phyloP scores from a whole-genome alignment of 2,329 filamentous ascomycete genomes.

The Verticillium zaregamsianum region DNA sequence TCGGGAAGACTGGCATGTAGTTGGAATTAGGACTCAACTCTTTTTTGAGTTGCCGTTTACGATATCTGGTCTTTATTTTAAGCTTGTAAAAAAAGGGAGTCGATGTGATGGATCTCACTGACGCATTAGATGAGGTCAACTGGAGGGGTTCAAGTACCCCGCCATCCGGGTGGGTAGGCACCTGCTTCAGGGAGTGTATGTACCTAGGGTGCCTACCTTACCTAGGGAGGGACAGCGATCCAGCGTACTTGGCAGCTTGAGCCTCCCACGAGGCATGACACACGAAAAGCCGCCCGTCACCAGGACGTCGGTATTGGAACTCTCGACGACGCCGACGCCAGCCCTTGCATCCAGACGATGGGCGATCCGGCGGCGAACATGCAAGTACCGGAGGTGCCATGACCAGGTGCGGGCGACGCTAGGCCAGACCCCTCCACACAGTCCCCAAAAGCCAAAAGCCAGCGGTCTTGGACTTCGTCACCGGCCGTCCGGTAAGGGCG shows the following conservation, averaged over 20 bases:
- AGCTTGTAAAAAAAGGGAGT: background rate
- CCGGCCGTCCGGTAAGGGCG: conserved; percentile 8
- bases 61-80: background rate
- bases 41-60: background rate
- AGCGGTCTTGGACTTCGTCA: conserved; percentile 11
- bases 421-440: background rate
- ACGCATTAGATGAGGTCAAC: background rate
- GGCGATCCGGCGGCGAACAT: background rate
- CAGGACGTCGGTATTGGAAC: background rate
- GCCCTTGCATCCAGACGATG: background rate
- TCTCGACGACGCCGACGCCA: background rate
- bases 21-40: background rate
- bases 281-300: background rate
- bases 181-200: too few species aligned
- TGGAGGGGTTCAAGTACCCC: background rate
- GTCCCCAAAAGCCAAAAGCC: conserved; percentile 2
- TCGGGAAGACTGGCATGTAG: background rate
- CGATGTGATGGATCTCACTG: background rate
- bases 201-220: too few species aligned
- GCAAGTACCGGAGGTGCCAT: background rate
- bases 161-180: background rate
- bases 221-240: background rate
- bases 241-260: background rate
- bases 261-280: background rate
- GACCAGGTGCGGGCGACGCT: background rate